Evolutionary conservation across 176 grass and related monocot species (phyloP).

Genomic region (Carex kokanica): DNA sequence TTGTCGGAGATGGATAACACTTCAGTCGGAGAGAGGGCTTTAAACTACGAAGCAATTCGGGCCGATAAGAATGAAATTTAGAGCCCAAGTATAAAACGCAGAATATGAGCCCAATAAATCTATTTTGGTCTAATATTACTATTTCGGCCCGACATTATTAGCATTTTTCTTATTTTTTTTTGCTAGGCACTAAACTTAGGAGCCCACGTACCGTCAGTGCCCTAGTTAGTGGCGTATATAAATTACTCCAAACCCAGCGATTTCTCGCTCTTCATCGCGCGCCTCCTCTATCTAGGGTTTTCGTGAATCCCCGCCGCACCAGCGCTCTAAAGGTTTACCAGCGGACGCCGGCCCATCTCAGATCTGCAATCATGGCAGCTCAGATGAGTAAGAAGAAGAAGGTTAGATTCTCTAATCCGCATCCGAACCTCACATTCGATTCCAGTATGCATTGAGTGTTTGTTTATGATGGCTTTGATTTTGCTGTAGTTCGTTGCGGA

Average conservation of each 20-base stretch:
- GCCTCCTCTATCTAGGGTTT: constrained; percentile 29
- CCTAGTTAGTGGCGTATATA: background rate
- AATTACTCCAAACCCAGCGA: background rate
- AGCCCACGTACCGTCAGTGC: background rate
- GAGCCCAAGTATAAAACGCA: background rate
- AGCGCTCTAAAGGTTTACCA: background rate
- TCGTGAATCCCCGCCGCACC: background rate
- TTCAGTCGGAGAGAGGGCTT: background rate
- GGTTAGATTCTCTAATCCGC: constrained; percentile 27
- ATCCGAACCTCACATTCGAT: background rate
- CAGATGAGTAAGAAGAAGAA: constrained; percentile 98
- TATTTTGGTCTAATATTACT: background rate
- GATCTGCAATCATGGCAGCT: constrained; percentile 50
- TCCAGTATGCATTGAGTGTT: background rate
- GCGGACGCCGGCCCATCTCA: background rate
- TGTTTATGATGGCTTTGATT: constrained; percentile 23
- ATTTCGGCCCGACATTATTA: background rate
- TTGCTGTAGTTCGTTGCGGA: constrained; percentile 58
- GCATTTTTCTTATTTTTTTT: background rate
- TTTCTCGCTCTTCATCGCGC: constrained; percentile 1
- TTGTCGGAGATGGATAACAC: constrained; percentile 20
- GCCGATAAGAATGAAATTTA: background rate
- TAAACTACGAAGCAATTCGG: background rate
- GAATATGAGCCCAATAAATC: background rate
- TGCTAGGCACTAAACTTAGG: background rate